phyloP scores from a whole-genome alignment of 2,329 filamentous ascomycete species.

The Fusarium sp. region DNA sequence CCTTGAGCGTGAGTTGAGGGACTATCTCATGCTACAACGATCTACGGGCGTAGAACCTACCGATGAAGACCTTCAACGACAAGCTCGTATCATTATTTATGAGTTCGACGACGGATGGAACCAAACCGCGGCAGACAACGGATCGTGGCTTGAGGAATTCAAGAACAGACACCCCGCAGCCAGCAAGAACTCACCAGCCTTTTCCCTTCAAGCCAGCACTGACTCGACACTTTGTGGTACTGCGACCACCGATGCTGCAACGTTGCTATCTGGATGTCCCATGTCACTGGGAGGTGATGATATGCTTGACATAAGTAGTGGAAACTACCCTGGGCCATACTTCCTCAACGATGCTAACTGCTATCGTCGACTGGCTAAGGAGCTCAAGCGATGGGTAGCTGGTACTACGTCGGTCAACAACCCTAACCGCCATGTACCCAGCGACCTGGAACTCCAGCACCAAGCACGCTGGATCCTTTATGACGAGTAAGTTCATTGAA shows the following conservation, averaged over 20 bases:
- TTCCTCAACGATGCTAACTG: slow-evolving; percentile 73
- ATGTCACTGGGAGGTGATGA: slow-evolving; percentile 18
- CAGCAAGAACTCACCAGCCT: slow-evolving; percentile 43
- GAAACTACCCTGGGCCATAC: slow-evolving; percentile 51
- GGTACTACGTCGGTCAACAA: slow-evolving; percentile 71
- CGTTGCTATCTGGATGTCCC: slow-evolving; percentile 30
- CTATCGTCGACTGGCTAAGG: slow-evolving; percentile 67
- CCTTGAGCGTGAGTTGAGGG: slow-evolving; percentile 67
- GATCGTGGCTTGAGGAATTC: slow-evolving; percentile 67
- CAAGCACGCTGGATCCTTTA: slow-evolving; percentile 74
- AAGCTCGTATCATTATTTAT: slow-evolving; percentile 73
- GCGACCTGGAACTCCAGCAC: slow-evolving; percentile 73
- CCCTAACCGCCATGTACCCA: slow-evolving; percentile 69
- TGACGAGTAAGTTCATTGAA: slow-evolving; percentile 64
- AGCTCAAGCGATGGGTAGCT: slow-evolving; percentile 66
- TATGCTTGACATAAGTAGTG: slow-evolving; percentile 9
- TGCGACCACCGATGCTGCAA: slow-evolving; percentile 35
- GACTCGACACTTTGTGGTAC: slow-evolving; percentile 31
- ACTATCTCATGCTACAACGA: slow-evolving; percentile 63
- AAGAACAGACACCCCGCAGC: slow-evolving; percentile 58
- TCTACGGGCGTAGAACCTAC: slow-evolving; percentile 62
- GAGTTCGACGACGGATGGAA: slow-evolving; percentile 74
- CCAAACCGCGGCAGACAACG: slow-evolving; percentile 71
- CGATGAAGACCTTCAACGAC: slow-evolving; percentile 67
- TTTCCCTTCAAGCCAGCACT: slow-evolving; percentile 43